A percentile compares a stretch with the other conserved stretches of the same genome.
These are phyloP conservation scores for Miscanthus sacchariflorus DNA, from an alignment of 202 grass and related monocot genomes.

Conservation along the genomic window DNA sequence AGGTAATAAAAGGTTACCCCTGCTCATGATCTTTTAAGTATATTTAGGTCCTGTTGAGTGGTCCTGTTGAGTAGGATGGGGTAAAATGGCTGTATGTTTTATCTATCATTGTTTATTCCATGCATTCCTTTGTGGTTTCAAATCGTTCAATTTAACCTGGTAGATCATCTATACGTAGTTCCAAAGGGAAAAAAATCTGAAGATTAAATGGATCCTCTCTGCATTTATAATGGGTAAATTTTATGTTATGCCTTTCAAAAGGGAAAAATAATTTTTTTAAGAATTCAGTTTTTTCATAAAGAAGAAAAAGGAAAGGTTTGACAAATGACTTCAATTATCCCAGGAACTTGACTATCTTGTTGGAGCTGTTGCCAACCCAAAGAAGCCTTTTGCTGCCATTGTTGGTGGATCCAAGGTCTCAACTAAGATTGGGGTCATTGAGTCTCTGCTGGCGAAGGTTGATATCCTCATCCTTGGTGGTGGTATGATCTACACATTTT, in stretches of 20 bases:
- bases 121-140: background rate
- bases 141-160: background rate
- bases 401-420: conserved; percentile 97
- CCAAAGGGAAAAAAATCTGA: background rate
- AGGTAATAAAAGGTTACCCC: conserved; percentile 51
- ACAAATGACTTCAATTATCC: conserved; percentile 16
- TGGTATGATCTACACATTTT: conserved; percentile 93
- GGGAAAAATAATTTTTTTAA: background rate
- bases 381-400: conserved; percentile 89
- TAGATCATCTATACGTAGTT: background rate
- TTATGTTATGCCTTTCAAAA: background rate
- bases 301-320: background rate
- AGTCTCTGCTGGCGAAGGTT: conserved; percentile 79
- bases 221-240: background rate
- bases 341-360: conserved; percentile 94
- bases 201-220: background rate
- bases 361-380: conserved; percentile 85
- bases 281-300: background rate
- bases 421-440: conserved; percentile 86
- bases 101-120: background rate
- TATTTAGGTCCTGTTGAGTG: background rate
- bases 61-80: conserved; percentile 5
- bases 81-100: background rate
- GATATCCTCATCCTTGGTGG: conserved; percentile 94
- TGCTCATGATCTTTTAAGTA: background rate